Base-by-base conservation (phyloP, 352 stramenopile genomes). In the Peronospora destructor region DNA sequence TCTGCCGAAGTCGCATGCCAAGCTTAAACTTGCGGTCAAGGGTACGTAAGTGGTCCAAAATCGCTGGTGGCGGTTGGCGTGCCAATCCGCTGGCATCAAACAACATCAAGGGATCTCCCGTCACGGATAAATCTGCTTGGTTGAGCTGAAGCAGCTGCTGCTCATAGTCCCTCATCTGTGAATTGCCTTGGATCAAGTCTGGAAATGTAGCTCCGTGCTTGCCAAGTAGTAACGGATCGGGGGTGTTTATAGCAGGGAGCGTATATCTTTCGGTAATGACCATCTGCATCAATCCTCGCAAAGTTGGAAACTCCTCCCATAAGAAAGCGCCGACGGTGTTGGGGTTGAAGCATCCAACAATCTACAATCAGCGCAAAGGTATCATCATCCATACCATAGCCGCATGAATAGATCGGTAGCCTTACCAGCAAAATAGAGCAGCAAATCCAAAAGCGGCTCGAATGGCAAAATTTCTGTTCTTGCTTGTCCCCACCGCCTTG, bases 241-340 rank as follows among this genome's bases (percentile, higher is more conserved):
- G 41, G 6, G 59, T 53, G 14, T 59, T 71, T 16, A 90, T 70
- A 10, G 78, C 73, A 8, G 80, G 80, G 42, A 90, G 89, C 17
- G 65, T 59, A 41, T 84, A 91, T 13, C 78, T 64, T 2, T 77
- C 83, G 8, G 83, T 88, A 37, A 94, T 94, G 6, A 73, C 59
- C 83, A 94, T 91, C 43, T 94, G 79, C 80, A 94, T 94, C 13
- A 91, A 66, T 12, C 74, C 64, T 6, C 83, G 76, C 23, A 94
- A 44, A 5, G 80, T 94, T 6, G 83, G 80, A 33, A 90, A 66
- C 16, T 80, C 65, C 14, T 73, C 58, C 83, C 83, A 94, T 39
- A 91, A 56, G 35, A 71, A 80, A n/a, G 76, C 69, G 6, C 83
- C 83, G 1, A 94, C 72, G 2, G 81, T 89, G 25, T 76, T 77